Percentiles rank a stretch among this genome's conserved stretches.
These are phyloP conservation scores for Choanephora cucurbitarum DNA, from an alignment of 371 early-diverging fungal genomes.

Conservation along the genomic window DNA sequence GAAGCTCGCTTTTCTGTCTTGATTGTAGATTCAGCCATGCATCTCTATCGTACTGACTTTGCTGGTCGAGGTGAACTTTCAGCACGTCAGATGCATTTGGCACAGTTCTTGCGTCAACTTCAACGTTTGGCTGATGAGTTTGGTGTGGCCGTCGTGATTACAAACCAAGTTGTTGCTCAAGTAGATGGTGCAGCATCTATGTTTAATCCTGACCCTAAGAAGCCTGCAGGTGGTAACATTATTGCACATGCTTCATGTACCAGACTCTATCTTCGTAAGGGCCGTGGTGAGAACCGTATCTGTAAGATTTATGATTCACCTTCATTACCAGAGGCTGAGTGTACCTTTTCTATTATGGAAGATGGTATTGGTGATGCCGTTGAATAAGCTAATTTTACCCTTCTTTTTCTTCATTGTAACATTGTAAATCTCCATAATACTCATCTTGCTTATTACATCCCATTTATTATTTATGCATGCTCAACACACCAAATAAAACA, in stretches of 20 bases:
- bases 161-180: conserved; percentile 98
- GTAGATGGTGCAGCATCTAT: conserved; percentile 94
- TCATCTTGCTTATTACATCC: background rate
- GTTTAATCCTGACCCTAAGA: conserved; percentile 96
- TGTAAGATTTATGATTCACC: conserved; percentile 91
- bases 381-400: conserved; percentile 40
- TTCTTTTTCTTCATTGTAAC: background rate
- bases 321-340: conserved; percentile 77
- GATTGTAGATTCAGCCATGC: conserved; percentile 97
- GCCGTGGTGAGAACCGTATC: conserved; percentile 80
- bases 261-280: conserved; percentile 79
- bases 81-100: conserved; percentile 97
- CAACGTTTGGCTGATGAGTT: conserved; percentile 96
- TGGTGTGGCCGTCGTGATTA: conserved; percentile 97
- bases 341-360: conserved; percentile 62
- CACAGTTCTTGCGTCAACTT: conserved; percentile 89
- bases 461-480: too few relatives aligned
- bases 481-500: too few relatives aligned
- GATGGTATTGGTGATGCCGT: conserved; percentile 67
- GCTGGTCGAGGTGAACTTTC: conserved; percentile 97
- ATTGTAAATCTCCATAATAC: background rate
- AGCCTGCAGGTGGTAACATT: conserved; percentile 99
- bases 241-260: conserved; percentile 98
- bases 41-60: conserved; percentile 97
- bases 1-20: conserved; percentile 87